Percentiles rank a stretch among this genome's conserved stretches.
Conservation (phyloP, 1,284 basidiomycete genomes). For the Ganoderma lingzhi region DNA sequence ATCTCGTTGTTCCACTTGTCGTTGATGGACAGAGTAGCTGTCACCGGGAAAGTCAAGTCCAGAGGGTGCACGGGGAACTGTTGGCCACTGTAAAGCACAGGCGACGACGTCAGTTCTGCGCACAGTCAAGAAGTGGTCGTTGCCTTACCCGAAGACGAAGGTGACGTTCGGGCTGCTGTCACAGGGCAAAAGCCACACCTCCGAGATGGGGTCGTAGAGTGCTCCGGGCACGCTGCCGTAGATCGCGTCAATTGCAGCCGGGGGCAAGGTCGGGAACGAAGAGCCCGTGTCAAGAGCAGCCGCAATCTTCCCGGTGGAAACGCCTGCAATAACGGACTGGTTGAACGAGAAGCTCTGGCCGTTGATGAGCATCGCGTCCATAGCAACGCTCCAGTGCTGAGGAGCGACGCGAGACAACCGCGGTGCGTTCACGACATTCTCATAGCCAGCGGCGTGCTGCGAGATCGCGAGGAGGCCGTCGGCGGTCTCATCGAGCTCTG, state of each 20-base stretch:
- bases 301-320: constrained; percentile 39
- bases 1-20: constrained; percentile 9
- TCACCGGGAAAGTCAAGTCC: constrained; percentile 30
- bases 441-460: constrained; percentile 37
- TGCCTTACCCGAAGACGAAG: constrained; percentile 40
- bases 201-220: constrained; percentile 30
- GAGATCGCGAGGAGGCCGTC: constrained; percentile 43
- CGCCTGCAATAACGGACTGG: constrained; percentile 35
- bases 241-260: constrained; percentile 40
- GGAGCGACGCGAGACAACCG: constrained; percentile 51
- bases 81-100: constrained; percentile 9
- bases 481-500: constrained; percentile 35
- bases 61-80: constrained; percentile 36
- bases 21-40: background rate
- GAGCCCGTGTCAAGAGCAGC: constrained; percentile 44
- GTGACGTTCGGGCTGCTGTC: constrained; percentile 34
- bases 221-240: constrained; percentile 41
- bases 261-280: constrained; percentile 39
- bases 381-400: constrained; percentile 46
- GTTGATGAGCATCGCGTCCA: constrained; percentile 42
- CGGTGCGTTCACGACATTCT: constrained; percentile 34
- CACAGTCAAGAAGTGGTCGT: too few species aligned
- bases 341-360: constrained; percentile 40
- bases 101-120: background rate
- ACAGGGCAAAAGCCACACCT: constrained; percentile 40